Evolutionary conservation across 2,329 filamentous ascomycete species (phyloP), one percentile per base, ranked within the genome.

Genomic region (Ophiosphaerella korrae): DNA sequence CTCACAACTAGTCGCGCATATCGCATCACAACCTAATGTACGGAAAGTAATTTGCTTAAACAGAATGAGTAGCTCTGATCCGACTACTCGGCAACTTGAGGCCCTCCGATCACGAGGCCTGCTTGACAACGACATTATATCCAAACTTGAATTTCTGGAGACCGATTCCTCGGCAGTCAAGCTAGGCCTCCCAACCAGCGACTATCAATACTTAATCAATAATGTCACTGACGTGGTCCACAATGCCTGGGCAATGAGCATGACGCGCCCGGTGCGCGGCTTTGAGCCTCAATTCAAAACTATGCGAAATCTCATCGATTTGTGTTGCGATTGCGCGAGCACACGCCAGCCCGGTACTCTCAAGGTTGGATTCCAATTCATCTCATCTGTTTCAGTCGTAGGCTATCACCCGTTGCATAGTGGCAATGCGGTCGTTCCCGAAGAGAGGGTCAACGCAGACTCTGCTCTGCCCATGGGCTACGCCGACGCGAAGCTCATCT

Each of bases 171-270:
- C 26, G 11, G 26, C 5, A 29, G 26, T 29, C 2, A 29, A 8
- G 26, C 26, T 29, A 3, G 26, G 26, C 26, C 26, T 29, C 26
- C 8, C 26, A 8, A 8, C 26, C 6, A 29, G 7, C 26, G 11
- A 29, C 26, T 29, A 29, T 29, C 26, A 29, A 6, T 2, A 29
- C 26, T 29, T 29, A 29, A 6, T 29, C 6, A 29, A 29, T 29
- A 29, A 29, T 11, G 77, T 77, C 9, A 83, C 81, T 0, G 77
- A 82, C 50, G 75, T 84, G 35, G 48, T 80, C 24, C 82, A 84
- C 64, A 82, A 80, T 53, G 80, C 80, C 0, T 83, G 79, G 78
- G 75, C 75, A 0, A 82, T 84, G 66, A 81, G 82, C 66, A 82
- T 79, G 63, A 82, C 79, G 58, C 74, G 82, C 18, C 65, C 75